Conservation (phyloP, 2,329 filamentous ascomycete species). For the Colletotrichum incanum region DNA sequence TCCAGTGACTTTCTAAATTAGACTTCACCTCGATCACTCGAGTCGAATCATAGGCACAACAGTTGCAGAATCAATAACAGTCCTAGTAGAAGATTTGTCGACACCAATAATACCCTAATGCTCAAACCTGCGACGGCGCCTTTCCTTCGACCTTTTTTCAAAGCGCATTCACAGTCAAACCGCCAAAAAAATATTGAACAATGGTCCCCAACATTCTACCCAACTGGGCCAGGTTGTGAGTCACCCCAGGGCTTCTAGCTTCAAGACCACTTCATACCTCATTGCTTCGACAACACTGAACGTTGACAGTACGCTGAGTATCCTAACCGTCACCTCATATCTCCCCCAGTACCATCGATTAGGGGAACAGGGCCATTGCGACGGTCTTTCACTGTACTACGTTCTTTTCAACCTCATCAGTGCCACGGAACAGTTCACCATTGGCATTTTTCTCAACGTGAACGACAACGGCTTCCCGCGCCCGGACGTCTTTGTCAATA, state of each 20-base stretch:
- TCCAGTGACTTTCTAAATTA: not conserved
- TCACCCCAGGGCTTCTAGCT: not conserved
- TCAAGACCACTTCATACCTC: not conserved
- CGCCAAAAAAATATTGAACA: not conserved
- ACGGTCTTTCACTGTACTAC: constrained; percentile 26
- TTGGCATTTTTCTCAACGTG: constrained; percentile 27
- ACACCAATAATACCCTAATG: too few species aligned
- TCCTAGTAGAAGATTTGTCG: not conserved
- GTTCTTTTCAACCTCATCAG: constrained; percentile 14
- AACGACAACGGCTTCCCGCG: not conserved
- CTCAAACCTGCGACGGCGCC: too few species aligned
- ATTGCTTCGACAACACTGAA: not conserved
- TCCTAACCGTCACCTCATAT: constrained; percentile 10
- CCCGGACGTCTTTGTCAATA: constrained; percentile 22
- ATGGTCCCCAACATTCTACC: constrained; percentile 28
- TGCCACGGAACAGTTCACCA: constrained; percentile 26
- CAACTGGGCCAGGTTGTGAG: constrained; percentile 23
- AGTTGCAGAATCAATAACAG: not conserved
- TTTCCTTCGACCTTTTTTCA: too few species aligned
- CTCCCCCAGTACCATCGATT: constrained; percentile 30
- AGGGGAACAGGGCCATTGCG: constrained; percentile 16
- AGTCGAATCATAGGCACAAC: too few species aligned
- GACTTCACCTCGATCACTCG: not conserved
- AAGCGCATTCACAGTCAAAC: not conserved
- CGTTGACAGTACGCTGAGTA: not conserved